Conservation (phyloP, 2,329 filamentous ascomycete genomes). For the Claviceps sorghi region DNA sequence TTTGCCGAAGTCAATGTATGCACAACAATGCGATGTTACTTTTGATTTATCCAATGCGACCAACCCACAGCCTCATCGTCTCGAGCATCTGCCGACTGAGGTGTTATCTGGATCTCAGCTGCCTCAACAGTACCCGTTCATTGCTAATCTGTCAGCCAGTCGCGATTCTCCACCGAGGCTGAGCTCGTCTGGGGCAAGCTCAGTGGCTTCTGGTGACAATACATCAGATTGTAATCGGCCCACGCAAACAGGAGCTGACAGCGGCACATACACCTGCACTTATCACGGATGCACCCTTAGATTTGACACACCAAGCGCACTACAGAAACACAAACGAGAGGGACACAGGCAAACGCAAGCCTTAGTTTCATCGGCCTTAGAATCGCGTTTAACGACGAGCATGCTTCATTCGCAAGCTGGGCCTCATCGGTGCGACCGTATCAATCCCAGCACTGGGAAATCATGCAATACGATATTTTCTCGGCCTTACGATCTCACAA, state of each 20-base stretch:
- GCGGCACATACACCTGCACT: constrained; percentile 89
- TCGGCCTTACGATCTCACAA: constrained; percentile 85
- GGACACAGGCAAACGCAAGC: constrained; percentile 65
- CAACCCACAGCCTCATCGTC: not conserved
- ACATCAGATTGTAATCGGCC: constrained; percentile 35
- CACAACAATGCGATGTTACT: constrained; percentile 8
- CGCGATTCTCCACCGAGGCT: constrained; percentile 23
- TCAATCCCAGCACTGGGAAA: constrained; percentile 90
- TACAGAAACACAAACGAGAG: constrained; percentile 94
- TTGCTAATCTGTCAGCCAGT: constrained; percentile 22
- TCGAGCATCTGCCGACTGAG: constrained; percentile 16
- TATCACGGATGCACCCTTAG: constrained; percentile 81
- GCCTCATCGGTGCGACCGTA: constrained; percentile 81
- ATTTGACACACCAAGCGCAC: constrained; percentile 71
- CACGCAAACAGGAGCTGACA: constrained; percentile 51
- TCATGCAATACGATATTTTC: constrained; percentile 92
- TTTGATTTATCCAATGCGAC: constrained; percentile 7
- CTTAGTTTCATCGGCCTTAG: constrained; percentile 13
- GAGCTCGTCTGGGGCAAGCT: constrained; percentile 31
- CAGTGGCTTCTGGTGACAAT: constrained; percentile 22
- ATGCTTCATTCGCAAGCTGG: constrained; percentile 76
- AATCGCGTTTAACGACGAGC: constrained; percentile 31
- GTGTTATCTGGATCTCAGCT: constrained; percentile 26
- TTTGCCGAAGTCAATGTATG: constrained; percentile 20
- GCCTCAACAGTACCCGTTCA: constrained; percentile 38